Conservation (phyloP, 176 grass and related monocot species). For the Olyra latifolia region DNA sequence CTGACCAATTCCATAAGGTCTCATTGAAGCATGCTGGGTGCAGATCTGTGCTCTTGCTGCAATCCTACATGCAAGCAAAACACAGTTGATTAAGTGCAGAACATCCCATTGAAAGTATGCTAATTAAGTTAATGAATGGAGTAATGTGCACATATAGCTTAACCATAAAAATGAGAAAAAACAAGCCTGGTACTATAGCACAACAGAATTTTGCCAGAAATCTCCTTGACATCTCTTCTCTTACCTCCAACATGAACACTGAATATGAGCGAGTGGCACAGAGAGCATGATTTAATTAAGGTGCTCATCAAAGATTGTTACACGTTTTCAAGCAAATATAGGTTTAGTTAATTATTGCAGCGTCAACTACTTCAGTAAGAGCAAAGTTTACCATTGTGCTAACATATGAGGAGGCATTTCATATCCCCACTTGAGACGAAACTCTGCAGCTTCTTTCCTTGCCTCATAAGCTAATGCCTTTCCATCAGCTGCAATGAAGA, state of each 20-base stretch:
- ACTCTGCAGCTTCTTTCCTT: conserved; percentile 56
- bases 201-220: background rate
- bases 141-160: background rate
- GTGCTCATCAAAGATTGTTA: background rate
- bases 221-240: background rate
- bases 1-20: conserved; percentile 68
- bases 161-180: background rate
- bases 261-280: background rate
- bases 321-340: background rate
- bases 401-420: conserved; percentile 66
- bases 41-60: conserved; percentile 57
- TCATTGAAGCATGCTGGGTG: conserved; percentile 55
- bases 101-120: background rate
- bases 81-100: conserved; percentile 8
- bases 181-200: background rate
- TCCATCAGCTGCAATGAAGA: conserved; percentile 49
- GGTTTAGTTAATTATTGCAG: background rate
- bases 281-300: background rate
- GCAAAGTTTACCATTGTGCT: conserved; percentile 55
- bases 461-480: conserved; percentile 54
- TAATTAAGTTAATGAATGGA: background rate
- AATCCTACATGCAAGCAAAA: conserved; percentile 35
- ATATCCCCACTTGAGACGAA: conserved; percentile 65
- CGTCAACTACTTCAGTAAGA: conserved; percentile 14
- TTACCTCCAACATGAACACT: background rate